Evolutionary conservation across 2,329 filamentous ascomycete species (phyloP).

Genomic region (Magnaporthales sp.): DNA sequence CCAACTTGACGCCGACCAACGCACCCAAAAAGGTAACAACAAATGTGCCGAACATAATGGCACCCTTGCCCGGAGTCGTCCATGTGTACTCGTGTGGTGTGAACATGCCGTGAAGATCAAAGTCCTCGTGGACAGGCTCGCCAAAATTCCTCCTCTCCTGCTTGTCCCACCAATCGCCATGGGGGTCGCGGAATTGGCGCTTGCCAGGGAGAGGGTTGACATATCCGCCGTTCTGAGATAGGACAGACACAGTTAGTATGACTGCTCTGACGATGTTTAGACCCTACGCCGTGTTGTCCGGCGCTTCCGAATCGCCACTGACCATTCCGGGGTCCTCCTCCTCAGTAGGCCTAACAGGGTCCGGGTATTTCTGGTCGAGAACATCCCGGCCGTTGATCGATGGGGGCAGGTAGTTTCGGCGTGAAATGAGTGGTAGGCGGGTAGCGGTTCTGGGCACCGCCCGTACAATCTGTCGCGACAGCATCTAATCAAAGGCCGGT

Average conservation of each 20-base stretch:
- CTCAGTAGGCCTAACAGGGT: conserved; percentile 39
- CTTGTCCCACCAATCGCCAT: conserved; percentile 93
- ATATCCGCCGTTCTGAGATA: conserved; percentile 73
- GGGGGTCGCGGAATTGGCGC: conserved; percentile 85
- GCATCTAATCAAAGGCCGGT: conserved; percentile 38
- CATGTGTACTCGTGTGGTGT: conserved; percentile 85
- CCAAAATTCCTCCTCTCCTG: conserved; percentile 96
- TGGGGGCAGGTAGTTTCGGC: conserved; percentile 47
- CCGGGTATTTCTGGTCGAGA: conserved; percentile 44
- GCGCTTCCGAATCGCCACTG: conserved; percentile 19
- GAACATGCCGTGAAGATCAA: conserved; percentile 87
- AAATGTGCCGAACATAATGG: conserved; percentile 61
- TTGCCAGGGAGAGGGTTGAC: conserved; percentile 73
- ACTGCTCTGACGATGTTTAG: not conserved
- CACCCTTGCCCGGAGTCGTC: conserved; percentile 59
- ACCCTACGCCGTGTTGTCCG: not conserved
- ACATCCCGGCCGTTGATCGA: conserved; percentile 35
- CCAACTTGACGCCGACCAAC: conserved; percentile 56
- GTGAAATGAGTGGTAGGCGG: conserved; percentile 40
- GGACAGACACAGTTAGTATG: conserved; percentile 14
- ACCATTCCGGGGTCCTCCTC: conserved; percentile 61
- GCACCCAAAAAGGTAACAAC: conserved; percentile 54
- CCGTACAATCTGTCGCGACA: conserved; percentile 40
- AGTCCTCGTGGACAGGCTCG: conserved; percentile 93
- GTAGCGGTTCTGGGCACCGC: conserved; percentile 16